phyloP scores from a whole-genome alignment of 768 basidiomycete genomes.

The Tulasnella sp. region DNA sequence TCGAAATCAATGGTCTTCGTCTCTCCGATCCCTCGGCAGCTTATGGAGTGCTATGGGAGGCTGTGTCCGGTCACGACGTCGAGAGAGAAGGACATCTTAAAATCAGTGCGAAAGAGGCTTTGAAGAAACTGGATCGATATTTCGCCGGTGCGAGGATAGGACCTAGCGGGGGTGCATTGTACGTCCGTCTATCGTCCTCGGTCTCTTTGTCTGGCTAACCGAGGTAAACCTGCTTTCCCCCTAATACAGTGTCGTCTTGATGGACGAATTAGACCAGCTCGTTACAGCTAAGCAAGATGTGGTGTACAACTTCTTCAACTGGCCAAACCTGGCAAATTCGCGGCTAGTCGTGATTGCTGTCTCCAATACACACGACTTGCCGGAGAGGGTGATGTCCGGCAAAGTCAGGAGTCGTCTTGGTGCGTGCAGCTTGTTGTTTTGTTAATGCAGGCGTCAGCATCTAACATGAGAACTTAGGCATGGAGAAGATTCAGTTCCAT shows the following conservation, averaged over 20 bases:
- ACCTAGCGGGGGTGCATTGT: constrained; percentile 86
- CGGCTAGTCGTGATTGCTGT: constrained; percentile 93
- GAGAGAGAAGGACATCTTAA: constrained; percentile 54
- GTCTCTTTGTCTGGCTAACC: constrained; percentile 2
- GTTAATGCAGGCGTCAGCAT: too few species aligned
- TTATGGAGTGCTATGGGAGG: constrained; percentile 88
- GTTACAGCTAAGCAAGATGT: constrained; percentile 96
- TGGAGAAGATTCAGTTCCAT: constrained; percentile 86
- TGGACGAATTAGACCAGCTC: constrained; percentile 98
- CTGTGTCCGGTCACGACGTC: constrained; percentile 72
- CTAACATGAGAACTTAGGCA: constrained; percentile 42
- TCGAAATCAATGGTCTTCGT: constrained; percentile 94
- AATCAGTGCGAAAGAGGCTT: constrained; percentile 69
- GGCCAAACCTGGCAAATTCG: constrained; percentile 85
- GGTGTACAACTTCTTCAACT: constrained; percentile 99
- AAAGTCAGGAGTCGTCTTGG: constrained; percentile 88
- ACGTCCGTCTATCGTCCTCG: constrained; percentile 27
- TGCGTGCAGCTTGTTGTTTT: constrained; percentile 32
- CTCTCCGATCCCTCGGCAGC: constrained; percentile 90
- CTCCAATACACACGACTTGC: constrained; percentile 97
- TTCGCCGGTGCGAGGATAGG: constrained; percentile 64
- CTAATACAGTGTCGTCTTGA: constrained; percentile 71
- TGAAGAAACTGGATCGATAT: constrained; percentile 67
- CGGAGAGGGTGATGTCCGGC: constrained; percentile 86
- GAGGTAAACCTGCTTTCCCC: not conserved